Base-by-base conservation (phyloP, 805 yeast species). In the Komagataella populi region DNA sequence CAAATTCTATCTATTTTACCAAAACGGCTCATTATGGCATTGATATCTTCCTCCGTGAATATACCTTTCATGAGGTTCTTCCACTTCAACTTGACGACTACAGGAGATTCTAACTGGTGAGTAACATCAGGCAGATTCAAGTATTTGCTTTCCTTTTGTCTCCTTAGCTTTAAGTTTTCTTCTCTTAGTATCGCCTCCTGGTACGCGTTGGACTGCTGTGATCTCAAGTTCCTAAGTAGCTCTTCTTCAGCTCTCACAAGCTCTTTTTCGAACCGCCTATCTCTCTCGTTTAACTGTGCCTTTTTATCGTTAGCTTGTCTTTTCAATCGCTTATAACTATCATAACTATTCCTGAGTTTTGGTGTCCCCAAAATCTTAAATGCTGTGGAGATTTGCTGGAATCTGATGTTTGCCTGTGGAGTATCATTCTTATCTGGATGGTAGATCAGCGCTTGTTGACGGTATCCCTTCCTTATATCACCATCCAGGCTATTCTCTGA, bases 21-120 rank as follows among this genome's bases (percentile, higher is more conserved):
- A 60, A 77, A 77, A 1, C 70, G 70, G 17, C 57, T 56, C 79
- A 77, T 73, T 23, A 77, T 61, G 48, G 65, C 60, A 20, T 45
- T 22, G 18, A 77, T 59, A 2, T 69, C 60, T 1, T 65, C 71
- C 1, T 54, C 56, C 20, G 62, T 64, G 18, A 74, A 59, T 18
- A 62, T 53, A 1, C 59, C 69, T 14, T 59, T 56, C 4, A 72
- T 47, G 47, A 68, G 70, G 5, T 66, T 64, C 55, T 75, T 76
- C 80, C 81, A 77, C 55, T 65, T 69, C 23, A 77, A 63, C 23
- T 60, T 53, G 22, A 70, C 68, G 39, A 48, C 47, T 6, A 54
- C 51, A 4, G 57, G 52, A 20, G 54, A 18, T 4, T 12, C 8
- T n/a, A 22, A 17, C 24, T 24, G 46, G 16, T 23, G 16, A 6